These are phyloP conservation scores for Neofusicoccum umdonicola DNA, from an alignment of 2,329 filamentous ascomycete species.

Conservation along the genomic window DNA sequence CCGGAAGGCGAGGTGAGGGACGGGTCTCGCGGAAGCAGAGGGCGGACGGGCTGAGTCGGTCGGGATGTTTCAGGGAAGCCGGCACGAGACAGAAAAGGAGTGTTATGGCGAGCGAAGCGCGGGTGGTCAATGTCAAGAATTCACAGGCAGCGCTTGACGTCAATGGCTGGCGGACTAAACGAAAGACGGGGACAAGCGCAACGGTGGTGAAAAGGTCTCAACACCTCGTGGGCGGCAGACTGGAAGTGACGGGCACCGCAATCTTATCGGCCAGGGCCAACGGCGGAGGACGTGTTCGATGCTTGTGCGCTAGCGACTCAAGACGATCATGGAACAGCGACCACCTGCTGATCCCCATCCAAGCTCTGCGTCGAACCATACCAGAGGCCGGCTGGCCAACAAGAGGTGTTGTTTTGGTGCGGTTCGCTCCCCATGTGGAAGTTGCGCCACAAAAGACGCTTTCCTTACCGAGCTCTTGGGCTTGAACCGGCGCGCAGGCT, in stretches of 20 bases:
- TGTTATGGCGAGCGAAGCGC: not conserved
- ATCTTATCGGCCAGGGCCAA: not conserved
- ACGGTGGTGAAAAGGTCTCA: not conserved
- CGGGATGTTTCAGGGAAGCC: too few relatives aligned
- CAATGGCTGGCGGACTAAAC: not conserved
- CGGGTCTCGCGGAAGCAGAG: not conserved
- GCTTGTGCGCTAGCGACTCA: slow-evolving; percentile 10
- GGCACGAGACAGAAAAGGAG: not conserved
- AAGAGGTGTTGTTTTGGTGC: not conserved
- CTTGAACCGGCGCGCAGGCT: not conserved
- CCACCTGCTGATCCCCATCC: not conserved
- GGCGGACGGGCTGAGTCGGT: not conserved
- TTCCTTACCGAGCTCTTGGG: not conserved
- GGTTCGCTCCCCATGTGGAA: not conserved
- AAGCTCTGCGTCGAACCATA: not conserved
- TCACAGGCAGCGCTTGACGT: not conserved
- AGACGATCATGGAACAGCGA: slow-evolving; percentile 5
- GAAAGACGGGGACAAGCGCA: not conserved
- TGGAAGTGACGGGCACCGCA: not conserved
- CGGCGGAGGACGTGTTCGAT: too few relatives aligned
- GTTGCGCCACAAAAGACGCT: not conserved
- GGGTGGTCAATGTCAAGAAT: not conserved
- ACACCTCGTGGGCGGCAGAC: not conserved
- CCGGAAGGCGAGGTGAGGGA: not conserved
- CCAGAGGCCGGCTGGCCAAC: not conserved